Evolutionary conservation across 2,329 filamentous ascomycete species (phyloP).

Genomic region (Ceratocystis cacaofunesta): DNA sequence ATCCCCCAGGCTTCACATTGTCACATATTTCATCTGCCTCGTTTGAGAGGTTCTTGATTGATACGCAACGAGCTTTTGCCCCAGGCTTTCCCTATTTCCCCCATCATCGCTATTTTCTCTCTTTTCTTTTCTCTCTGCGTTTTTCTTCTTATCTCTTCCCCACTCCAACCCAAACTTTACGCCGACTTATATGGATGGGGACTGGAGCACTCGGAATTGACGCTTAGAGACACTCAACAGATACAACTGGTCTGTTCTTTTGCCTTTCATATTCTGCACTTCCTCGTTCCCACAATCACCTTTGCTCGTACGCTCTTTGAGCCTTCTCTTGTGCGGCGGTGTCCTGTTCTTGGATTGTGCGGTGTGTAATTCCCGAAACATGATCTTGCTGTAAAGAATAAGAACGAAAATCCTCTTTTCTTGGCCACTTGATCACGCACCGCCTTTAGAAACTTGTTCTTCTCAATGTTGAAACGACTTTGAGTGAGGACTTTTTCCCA

Average conservation of each 20-base stretch:
- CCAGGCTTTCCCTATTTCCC: neutral
- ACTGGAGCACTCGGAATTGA: neutral
- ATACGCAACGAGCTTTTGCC: neutral
- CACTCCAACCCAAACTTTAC: neutral
- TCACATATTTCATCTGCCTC: neutral
- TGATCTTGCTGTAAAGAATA: neutral
- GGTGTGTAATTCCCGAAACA: neutral
- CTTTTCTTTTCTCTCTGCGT: neutral
- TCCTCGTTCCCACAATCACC: neutral
- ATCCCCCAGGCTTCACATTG: neutral
- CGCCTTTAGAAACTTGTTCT: slow-evolving; percentile 6
- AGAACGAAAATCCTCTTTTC: slow-evolving; percentile 1
- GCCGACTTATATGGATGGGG: neutral
- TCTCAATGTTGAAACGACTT: neutral
- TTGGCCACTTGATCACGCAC: slow-evolving; percentile 5
- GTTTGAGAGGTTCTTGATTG: neutral
- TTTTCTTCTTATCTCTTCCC: neutral
- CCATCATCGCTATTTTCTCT: neutral
- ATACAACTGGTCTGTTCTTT: too few species aligned
- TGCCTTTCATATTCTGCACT: neutral
- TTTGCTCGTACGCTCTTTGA: neutral
- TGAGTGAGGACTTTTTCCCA: neutral
- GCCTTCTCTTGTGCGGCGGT: neutral
- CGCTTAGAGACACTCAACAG: too few species aligned
- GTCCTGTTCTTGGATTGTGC: neutral